A percentile compares a stretch with the other conserved stretches of the same genome.
Evolutionary conservation across 805 yeast genomes (phyloP).

Genomic region (Tetrapisispora taiwanensis): DNA sequence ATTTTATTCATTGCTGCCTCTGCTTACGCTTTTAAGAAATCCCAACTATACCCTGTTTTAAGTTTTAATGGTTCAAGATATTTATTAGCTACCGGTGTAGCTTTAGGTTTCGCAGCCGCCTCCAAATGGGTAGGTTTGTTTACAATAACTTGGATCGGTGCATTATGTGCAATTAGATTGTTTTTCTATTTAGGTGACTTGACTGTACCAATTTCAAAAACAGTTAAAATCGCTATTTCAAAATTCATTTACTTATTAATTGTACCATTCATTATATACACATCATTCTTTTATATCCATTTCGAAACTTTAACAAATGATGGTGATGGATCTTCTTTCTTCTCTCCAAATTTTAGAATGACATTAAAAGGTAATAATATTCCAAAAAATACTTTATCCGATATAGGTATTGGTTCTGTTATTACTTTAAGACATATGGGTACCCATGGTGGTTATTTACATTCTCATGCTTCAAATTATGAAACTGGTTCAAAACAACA

Average conservation of each 20-base stretch:
- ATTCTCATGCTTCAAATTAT: conserved; percentile 60
- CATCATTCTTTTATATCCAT: conserved; percentile 54
- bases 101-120: conserved; percentile 59
- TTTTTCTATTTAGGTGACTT: conserved; percentile 70
- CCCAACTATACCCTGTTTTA: conserved; percentile 55
- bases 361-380: conserved; percentile 50
- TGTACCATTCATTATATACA: conserved; percentile 48
- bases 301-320: conserved; percentile 46
- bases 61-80: conserved; percentile 47
- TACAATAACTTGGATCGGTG: conserved; percentile 69
- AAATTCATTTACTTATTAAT: conserved; percentile 48
- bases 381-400: conserved; percentile 48
- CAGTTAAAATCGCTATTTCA: conserved; percentile 39
- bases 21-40: conserved; percentile 52
- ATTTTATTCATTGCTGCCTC: conserved; percentile 68
- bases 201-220: conserved; percentile 35
- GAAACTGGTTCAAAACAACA: conserved; percentile 79
- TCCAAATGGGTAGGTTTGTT: conserved; percentile 79
- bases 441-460: conserved; percentile 73
- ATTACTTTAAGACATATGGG: conserved; percentile 59
- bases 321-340: conserved; percentile 62
- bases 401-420: conserved; percentile 65
- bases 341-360: conserved; percentile 63
- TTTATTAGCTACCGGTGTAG: conserved; percentile 49
- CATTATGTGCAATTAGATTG: conserved; percentile 46